Conservation (phyloP, 306 rosid genomes). For the Aeschynomene evenia region DNA sequence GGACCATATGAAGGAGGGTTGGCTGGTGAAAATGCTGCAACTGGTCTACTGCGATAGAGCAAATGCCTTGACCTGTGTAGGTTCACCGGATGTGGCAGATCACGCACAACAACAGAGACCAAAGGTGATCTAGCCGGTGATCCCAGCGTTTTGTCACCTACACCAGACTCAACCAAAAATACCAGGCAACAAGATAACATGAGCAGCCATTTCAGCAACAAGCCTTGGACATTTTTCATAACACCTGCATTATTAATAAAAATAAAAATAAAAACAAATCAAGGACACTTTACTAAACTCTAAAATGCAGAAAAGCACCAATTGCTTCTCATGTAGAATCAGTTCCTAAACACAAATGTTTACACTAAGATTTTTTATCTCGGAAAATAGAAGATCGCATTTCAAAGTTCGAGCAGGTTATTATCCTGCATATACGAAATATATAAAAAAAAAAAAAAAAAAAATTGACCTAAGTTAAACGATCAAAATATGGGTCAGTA, state of each 20-base stretch:
- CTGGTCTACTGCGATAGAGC: slow-evolving; percentile 37
- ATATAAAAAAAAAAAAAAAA: not conserved
- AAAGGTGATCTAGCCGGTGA: slow-evolving; percentile 36
- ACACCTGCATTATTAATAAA: slow-evolving; percentile 50
- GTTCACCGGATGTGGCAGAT: slow-evolving; percentile 47
- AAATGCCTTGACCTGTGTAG: slow-evolving; percentile 40
- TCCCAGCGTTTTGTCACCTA: slow-evolving; percentile 9
- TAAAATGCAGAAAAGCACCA: not conserved
- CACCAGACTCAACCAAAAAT: slow-evolving; percentile 36
- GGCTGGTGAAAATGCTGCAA: slow-evolving; percentile 40
- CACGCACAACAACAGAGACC: slow-evolving; percentile 37
- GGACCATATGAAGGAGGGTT: slow-evolving; percentile 54
- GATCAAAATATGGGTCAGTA: not conserved
- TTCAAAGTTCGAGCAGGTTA: slow-evolving; percentile 3
- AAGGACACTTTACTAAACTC: not conserved
- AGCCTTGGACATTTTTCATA: slow-evolving; percentile 34
- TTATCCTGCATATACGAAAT: not conserved
- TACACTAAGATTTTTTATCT: not conserved
- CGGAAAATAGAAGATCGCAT: not conserved
- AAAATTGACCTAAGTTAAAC: not conserved
- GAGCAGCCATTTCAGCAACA: slow-evolving; percentile 48
- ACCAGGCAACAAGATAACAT: slow-evolving; percentile 50
- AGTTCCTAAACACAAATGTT: not conserved
- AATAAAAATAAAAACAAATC: slow-evolving; percentile 26
- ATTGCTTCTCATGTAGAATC: slow-evolving; percentile 10